phyloP scores from a whole-genome alignment of 2,329 filamentous ascomycete genomes.

The Lasiodiplodia hormozganensis region DNA sequence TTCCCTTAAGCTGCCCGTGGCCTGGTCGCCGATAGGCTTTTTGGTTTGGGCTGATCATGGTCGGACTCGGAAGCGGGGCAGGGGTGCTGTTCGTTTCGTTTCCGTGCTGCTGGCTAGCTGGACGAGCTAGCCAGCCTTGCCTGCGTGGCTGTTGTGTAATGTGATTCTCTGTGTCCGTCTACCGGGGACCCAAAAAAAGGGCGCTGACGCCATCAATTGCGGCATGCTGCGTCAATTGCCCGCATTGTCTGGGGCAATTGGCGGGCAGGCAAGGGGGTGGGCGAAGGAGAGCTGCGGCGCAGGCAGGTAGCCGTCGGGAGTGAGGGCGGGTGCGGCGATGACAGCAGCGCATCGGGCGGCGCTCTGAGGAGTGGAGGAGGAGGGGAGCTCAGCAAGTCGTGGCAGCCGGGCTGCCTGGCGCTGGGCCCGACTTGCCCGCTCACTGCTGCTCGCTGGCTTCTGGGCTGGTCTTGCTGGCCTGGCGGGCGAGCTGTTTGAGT shows the following conservation, averaged over 20 bases:
- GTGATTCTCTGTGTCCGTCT: slow-evolving; percentile 7
- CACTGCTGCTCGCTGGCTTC: slow-evolving; percentile 12
- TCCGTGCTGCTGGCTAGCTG: slow-evolving; percentile 19
- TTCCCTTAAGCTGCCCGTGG: not conserved
- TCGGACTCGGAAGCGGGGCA: slow-evolving; percentile 10
- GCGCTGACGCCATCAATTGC: slow-evolving; percentile 15
- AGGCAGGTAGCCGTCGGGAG: slow-evolving; percentile 8
- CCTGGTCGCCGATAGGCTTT: slow-evolving; percentile 18
- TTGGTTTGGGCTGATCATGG: slow-evolving; percentile 13
- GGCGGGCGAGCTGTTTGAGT: slow-evolving; percentile 16
- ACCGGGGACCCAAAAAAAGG: not conserved
- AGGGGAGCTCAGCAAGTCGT: slow-evolving; percentile 7
- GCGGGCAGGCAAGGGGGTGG: not conserved
- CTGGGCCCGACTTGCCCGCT: slow-evolving; percentile 10
- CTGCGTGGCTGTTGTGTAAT: slow-evolving; percentile 24
- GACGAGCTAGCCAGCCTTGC: slow-evolving; percentile 18
- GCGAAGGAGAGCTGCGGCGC: not conserved
- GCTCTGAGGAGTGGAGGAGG: not conserved
- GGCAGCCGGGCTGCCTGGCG: slow-evolving; percentile 1
- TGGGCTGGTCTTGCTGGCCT: slow-evolving; percentile 17
- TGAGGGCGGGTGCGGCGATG: slow-evolving; percentile 16
- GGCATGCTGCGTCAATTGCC: slow-evolving; percentile 6
- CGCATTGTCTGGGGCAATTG: not conserved
- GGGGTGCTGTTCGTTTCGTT: slow-evolving; percentile 17
- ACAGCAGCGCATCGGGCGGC: slow-evolving; percentile 19